These are phyloP conservation scores for Colletotrichum lentis DNA, from an alignment of 2,329 filamentous ascomycete species.

Conservation along the genomic window DNA sequence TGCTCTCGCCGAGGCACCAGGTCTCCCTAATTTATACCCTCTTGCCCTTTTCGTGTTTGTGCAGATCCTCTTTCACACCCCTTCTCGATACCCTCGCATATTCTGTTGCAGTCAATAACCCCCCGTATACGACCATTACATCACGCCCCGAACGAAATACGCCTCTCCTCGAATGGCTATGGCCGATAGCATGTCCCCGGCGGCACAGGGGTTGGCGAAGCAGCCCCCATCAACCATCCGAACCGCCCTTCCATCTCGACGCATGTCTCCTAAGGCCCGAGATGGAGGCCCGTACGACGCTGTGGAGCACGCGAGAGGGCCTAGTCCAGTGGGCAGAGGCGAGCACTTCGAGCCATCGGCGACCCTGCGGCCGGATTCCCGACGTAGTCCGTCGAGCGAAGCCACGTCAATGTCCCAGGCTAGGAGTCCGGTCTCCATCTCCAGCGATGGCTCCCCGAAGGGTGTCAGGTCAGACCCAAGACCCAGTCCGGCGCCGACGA, in stretches of 20 bases:
- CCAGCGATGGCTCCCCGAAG: slow-evolving; percentile 33
- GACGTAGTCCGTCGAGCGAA: slow-evolving; percentile 38
- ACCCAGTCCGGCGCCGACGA: slow-evolving; percentile 34
- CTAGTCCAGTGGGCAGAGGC: slow-evolving; percentile 16
- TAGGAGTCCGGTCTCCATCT: slow-evolving; percentile 33
- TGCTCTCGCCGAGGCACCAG: slow-evolving; percentile 12
- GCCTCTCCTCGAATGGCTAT: slow-evolving; percentile 38
- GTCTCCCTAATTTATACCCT: slow-evolving; percentile 9
- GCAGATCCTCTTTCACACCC: slow-evolving; percentile 17
- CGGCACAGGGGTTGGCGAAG: slow-evolving; percentile 32
- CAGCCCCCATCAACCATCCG: slow-evolving; percentile 33
- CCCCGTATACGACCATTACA: not conserved
- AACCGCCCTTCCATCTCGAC: slow-evolving; percentile 38
- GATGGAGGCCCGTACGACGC: slow-evolving; percentile 24
- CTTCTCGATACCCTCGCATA: slow-evolving; percentile 6
- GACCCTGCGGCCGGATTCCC: slow-evolving; percentile 20
- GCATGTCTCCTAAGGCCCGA: slow-evolving; percentile 35
- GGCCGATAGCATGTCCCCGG: slow-evolving; percentile 36
- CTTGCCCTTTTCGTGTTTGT: not conserved
- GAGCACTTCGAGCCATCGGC: slow-evolving; percentile 1
- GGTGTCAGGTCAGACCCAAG: slow-evolving; percentile 20
- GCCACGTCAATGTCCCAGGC: slow-evolving; percentile 33
- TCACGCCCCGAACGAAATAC: not conserved
- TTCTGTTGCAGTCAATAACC: slow-evolving; percentile 3
- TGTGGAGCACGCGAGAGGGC: slow-evolving; percentile 27